These are phyloP conservation scores for Galerina marginata DNA, from an alignment of 768 basidiomycete species.

Conservation along the genomic window DNA sequence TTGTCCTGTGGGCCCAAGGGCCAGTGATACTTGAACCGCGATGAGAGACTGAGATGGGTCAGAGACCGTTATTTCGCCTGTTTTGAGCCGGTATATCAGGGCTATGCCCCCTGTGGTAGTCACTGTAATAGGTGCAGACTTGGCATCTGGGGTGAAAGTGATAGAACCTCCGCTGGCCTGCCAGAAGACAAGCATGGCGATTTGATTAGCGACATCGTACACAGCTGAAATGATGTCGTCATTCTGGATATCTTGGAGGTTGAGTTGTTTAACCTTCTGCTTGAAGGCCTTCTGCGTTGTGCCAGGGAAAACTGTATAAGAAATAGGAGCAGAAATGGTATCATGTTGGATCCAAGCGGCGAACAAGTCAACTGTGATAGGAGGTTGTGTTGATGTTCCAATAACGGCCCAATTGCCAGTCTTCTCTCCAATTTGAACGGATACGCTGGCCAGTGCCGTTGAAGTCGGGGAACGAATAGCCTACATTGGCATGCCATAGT, in stretches of 20 bases:
- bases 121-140: constrained; percentile 34
- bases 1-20: constrained; percentile 24
- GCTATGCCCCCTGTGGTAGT: constrained; percentile 47
- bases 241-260: constrained; percentile 49
- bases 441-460: constrained; percentile 39
- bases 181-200: constrained; percentile 65
- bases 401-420: constrained; percentile 66
- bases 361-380: constrained; percentile 65
- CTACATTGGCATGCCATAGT: constrained; percentile 72
- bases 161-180: constrained; percentile 47
- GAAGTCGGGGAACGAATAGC: constrained; percentile 54
- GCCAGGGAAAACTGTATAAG: constrained; percentile 65
- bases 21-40: constrained; percentile 42
- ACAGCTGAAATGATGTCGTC: constrained; percentile 54
- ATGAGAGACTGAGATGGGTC: constrained; percentile 66
- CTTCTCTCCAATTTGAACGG: constrained; percentile 48
- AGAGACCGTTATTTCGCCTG: constrained; percentile 56
- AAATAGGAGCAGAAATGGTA: constrained; percentile 38
- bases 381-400: constrained; percentile 66
- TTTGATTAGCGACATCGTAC: constrained; percentile 46
- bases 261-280: constrained; percentile 36
- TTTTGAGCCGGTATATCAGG: constrained; percentile 46
- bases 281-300: constrained; percentile 43
- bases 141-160: constrained; percentile 34
- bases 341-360: constrained; percentile 62